These are phyloP conservation scores for Cyclospora cayetanensis DNA, from an alignment of 169 alveolate genomes.

Conservation along the genomic window DNA sequence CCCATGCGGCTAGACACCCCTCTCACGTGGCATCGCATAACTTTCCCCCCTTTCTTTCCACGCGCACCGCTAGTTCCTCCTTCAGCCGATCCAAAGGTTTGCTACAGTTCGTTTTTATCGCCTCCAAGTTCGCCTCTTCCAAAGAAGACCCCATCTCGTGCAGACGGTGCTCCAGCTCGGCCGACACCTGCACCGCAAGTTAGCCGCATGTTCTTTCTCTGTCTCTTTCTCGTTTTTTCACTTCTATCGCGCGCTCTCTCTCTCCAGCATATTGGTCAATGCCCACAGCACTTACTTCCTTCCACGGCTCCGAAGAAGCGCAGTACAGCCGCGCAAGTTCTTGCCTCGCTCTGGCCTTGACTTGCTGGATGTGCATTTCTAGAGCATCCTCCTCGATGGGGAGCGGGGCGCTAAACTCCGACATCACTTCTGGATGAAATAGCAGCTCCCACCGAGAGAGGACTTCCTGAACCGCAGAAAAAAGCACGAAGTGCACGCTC, in stretches of 20 bases:
- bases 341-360: neutral
- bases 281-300: neutral
- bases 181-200: constrained; percentile 1
- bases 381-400: constrained; percentile 55
- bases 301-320: constrained; percentile 43
- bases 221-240: neutral
- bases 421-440: constrained; percentile 16
- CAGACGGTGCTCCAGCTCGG: constrained; percentile 18
- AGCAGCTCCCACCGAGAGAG: constrained; percentile 22
- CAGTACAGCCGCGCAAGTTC: constrained; percentile 40
- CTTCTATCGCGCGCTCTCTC: neutral
- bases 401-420: neutral
- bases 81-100: constrained; percentile 44
- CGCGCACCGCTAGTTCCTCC: constrained; percentile 44
- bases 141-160: constrained; percentile 10
- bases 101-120: constrained; percentile 54
- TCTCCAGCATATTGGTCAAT: too few species aligned
- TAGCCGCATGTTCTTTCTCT: too few species aligned
- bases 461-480: constrained; percentile 4
- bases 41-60: too few species aligned
- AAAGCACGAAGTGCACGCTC: too few species aligned
- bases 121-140: constrained; percentile 47
- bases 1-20: too few species aligned
- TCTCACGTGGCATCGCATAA: too few species aligned
- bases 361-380: neutral